Percentiles rank a stretch among this genome's conserved stretches.
phyloP scores from a whole-genome alignment of 352 stramenopile species.

The Phytophthora brassicae region DNA sequence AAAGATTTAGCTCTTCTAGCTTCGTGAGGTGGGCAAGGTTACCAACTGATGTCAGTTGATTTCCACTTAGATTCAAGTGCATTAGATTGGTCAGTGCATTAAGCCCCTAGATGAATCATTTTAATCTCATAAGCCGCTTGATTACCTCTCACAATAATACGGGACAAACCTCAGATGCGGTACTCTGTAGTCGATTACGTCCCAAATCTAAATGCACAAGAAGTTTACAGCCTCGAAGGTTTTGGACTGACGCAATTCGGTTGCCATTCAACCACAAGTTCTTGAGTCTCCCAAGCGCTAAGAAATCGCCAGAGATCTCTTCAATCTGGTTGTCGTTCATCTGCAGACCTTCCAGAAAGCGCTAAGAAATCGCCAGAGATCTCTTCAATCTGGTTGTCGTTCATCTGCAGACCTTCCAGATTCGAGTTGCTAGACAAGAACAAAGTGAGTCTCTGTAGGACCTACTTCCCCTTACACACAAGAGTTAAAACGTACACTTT shows the following conservation, averaged over 20 bases:
- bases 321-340: constrained; percentile 76
- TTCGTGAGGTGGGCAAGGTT: constrained; percentile 68
- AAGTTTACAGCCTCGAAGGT: constrained; percentile 51
- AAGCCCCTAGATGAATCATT: constrained; percentile 38
- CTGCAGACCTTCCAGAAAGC: constrained; percentile 61
- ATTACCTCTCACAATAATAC: not conserved
- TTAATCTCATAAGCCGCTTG: not conserved
- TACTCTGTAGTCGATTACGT: constrained; percentile 50
- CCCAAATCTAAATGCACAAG: constrained; percentile 75
- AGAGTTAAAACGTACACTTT: constrained; percentile 45
- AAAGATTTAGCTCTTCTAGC: constrained; percentile 72
- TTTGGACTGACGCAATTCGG: constrained; percentile 44
- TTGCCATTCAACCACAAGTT: constrained; percentile 76
- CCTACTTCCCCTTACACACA: not conserved
- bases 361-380: constrained; percentile 61
- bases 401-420: constrained; percentile 66
- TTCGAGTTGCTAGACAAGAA: constrained; percentile 50
- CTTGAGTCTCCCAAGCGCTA: constrained; percentile 67
- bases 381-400: constrained; percentile 70
- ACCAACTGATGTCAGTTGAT: constrained; percentile 53
- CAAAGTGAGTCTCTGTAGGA: not conserved
- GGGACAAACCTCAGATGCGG: constrained; percentile 43
- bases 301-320: constrained; percentile 56
- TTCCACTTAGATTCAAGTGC: constrained; percentile 66
- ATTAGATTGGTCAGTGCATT: constrained; percentile 56